Conservation (phyloP, 495 filamentous ascomycete genomes). For the Letharia lupina region DNA sequence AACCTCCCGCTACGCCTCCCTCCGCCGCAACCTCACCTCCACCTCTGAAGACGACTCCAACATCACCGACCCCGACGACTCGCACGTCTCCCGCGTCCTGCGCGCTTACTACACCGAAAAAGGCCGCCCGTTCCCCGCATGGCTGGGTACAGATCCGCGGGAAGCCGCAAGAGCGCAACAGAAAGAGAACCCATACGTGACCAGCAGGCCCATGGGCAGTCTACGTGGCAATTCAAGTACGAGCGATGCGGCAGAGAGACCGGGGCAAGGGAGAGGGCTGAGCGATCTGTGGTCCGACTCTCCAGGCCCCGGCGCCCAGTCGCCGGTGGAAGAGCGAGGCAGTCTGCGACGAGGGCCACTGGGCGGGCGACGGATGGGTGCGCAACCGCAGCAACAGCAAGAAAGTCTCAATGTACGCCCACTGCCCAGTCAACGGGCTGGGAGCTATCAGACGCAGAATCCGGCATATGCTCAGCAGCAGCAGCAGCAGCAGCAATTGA, state of each 20-base stretch:
- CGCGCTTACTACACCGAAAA: conserved; percentile 91
- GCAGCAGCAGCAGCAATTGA: conserved; percentile 34
- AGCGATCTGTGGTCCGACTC: conserved; percentile 81
- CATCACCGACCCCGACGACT: conserved; percentile 68
- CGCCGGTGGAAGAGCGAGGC: conserved; percentile 41
- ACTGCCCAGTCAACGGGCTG: conserved; percentile 60
- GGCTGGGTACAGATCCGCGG: conserved; percentile 84
- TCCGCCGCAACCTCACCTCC: conserved; percentile 75
- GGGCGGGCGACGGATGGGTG: conserved; percentile 28
- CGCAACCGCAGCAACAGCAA: conserved; percentile 24
- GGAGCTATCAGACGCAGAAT: conserved; percentile 54
- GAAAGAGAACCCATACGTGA: conserved; percentile 42
- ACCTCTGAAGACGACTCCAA: conserved; percentile 52
- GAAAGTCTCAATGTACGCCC: conserved; percentile 47
- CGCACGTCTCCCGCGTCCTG: conserved; percentile 90
- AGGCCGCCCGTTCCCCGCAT: conserved; percentile 68
- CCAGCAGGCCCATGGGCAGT: conserved; percentile 41
- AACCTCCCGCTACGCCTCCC: conserved; percentile 67
- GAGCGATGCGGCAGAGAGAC: conserved; percentile 24
- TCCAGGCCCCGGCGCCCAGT: conserved; percentile 29
- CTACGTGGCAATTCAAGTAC: conserved; percentile 31
- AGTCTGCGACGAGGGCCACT: conserved; percentile 38
- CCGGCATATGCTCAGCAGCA: conserved; percentile 23
- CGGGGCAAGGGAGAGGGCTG: conserved; percentile 44
- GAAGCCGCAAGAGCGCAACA: conserved; percentile 44